Conservation (phyloP, 176 grass and related monocot genomes). For the Triticum timopheevii region DNA sequence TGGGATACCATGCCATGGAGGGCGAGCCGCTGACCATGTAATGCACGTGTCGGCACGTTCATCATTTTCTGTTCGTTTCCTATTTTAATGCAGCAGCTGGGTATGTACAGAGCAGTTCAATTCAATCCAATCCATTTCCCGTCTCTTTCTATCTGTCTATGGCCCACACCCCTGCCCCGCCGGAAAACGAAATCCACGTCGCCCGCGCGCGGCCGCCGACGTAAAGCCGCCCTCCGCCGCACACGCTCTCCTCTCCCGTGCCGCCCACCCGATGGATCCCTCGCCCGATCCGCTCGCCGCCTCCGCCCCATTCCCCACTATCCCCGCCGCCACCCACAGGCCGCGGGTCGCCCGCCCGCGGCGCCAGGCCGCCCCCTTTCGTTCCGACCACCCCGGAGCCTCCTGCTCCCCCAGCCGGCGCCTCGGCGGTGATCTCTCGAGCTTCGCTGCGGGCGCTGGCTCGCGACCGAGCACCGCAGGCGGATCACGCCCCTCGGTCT, state of each 20-base stretch:
- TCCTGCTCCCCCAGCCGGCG: conserved; percentile 1
- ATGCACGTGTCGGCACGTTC: neutral
- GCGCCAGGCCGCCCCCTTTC: conserved; percentile 37
- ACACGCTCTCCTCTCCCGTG: neutral
- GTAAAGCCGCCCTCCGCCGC: neutral
- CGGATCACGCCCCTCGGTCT: conserved; percentile 23
- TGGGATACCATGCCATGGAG: conserved; percentile 6
- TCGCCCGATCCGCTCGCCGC: conserved; percentile 30
- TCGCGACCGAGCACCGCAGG: neutral
- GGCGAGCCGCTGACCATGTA: conserved; percentile 4
- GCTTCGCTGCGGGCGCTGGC: neutral
- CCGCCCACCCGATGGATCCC: conserved; percentile 27
- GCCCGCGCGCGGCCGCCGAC: conserved; percentile 25
- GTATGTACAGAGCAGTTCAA: neutral
- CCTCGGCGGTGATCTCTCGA: conserved; percentile 9
- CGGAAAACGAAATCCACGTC: conserved; percentile 27
- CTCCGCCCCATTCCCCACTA: conserved; percentile 52
- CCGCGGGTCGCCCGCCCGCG: conserved; percentile 27
- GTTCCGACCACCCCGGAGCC: conserved; percentile 37
- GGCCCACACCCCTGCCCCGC: conserved; percentile 18
- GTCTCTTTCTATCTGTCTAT: neutral
- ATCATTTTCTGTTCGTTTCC: neutral
- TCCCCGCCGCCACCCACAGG: conserved; percentile 32
- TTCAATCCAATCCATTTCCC: neutral
- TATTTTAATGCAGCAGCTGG: conserved; percentile 11